Conservation (phyloP, 2,329 filamentous ascomycete genomes). For the Fusarium irregulare region DNA sequence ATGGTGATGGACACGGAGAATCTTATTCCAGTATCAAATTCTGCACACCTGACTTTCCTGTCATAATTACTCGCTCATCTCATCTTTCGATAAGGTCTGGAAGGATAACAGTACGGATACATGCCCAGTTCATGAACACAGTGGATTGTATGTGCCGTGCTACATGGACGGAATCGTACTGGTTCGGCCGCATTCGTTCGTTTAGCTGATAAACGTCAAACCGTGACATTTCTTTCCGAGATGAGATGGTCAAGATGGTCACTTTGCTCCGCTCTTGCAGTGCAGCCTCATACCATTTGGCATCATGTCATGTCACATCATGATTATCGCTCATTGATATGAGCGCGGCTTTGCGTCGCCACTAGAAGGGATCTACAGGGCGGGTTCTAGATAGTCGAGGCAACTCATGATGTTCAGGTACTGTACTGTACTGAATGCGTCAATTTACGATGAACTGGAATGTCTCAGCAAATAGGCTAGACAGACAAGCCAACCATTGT, state of each 20-base stretch:
- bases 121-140: slow-evolving; percentile 12
- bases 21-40: slow-evolving; percentile 40
- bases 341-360: slow-evolving; percentile 21
- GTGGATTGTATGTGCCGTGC: slow-evolving; percentile 14
- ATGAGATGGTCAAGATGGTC: slow-evolving; percentile 23
- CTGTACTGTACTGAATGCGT: slow-evolving; percentile 14
- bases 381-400: neutral
- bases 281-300: slow-evolving; percentile 11
- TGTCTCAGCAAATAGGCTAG: slow-evolving; percentile 9
- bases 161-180: slow-evolving; percentile 35
- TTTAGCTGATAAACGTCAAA: slow-evolving; percentile 26
- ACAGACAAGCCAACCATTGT: neutral
- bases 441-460: slow-evolving; percentile 23
- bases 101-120: neutral
- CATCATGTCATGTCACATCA: slow-evolving; percentile 4
- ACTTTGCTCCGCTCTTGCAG: slow-evolving; percentile 22
- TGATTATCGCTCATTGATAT: neutral
- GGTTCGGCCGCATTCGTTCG: slow-evolving; percentile 26
- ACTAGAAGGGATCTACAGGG: neutral
- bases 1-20: slow-evolving; percentile 43
- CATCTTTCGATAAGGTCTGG: slow-evolving; percentile 21
- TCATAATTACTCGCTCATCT: neutral
- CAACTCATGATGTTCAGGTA: neutral
- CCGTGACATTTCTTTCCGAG: slow-evolving; percentile 33
- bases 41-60: slow-evolving; percentile 32